Conservation (phyloP, 441 rosid genomes). For the Aleurites moluccanus region DNA sequence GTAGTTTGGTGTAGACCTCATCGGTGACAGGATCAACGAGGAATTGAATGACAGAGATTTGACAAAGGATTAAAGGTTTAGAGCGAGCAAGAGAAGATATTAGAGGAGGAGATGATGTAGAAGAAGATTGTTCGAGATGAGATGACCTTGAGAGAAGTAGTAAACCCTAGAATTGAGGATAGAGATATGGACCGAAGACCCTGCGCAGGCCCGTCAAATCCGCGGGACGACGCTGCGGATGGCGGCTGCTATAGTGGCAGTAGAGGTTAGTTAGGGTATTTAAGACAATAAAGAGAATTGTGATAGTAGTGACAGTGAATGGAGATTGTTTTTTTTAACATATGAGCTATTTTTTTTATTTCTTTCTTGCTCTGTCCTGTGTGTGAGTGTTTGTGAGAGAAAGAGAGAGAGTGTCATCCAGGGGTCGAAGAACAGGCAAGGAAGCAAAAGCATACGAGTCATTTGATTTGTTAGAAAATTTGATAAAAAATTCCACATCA, state of each 20-base stretch:
- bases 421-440: constrained; percentile 26
- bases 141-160: too few relatives aligned
- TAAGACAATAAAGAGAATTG: background rate
- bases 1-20: constrained; percentile 60
- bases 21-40: constrained; percentile 78
- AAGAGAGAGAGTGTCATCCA: constrained; percentile 25
- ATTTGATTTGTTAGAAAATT: constrained; percentile 14
- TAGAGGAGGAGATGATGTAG: constrained; percentile 25
- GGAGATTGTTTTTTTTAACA: constrained; percentile 6
- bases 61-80: constrained; percentile 41
- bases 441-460: background rate
- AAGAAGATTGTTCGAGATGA: constrained; percentile 64
- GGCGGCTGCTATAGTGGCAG: constrained; percentile 19
- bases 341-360: background rate
- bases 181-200: constrained; percentile 63
- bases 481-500: too few relatives aligned
- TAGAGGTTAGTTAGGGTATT: constrained; percentile 36
- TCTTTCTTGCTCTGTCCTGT: background rate
- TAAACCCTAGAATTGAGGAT: constrained; percentile 64
- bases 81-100: constrained; percentile 30
- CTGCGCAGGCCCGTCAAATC: constrained; percentile 84
- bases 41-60: constrained; percentile 50
- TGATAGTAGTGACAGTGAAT: background rate
- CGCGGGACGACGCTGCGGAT: constrained; percentile 46
- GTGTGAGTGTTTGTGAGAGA: background rate